Base-by-base conservation (phyloP, 257 asterid species). In the Dorcoceras hygrometricum region DNA sequence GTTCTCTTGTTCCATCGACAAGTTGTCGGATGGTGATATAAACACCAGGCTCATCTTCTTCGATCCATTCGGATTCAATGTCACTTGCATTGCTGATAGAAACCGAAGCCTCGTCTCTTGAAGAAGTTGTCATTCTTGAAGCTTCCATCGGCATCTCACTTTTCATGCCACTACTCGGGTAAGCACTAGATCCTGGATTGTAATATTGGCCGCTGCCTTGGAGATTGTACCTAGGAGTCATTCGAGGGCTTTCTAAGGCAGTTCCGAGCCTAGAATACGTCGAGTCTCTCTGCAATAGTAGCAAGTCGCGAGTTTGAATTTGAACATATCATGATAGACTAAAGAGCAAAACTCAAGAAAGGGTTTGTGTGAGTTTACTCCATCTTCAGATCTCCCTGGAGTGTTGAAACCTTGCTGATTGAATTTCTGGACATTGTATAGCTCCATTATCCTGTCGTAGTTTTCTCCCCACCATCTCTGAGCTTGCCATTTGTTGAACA, bases 401-500 rank as follows among this genome's bases (percentile, higher is more conserved):
- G 97, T 90, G 77, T 82, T 75, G 62, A 87, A 77, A 32, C 90
- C 95, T 78, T 90, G 97, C 77, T 75, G 85, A 23, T 90, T 90
- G 81, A 90, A 90, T 81, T 77, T 87, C 79, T 86, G 95, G 53
- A 90, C 96, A 63, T 90, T 90, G 76, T 90, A 87, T 1, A 90
- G 86, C 87, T 90, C 97, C 96, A 87, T 87, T 67, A 90, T 87
- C 61, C 91, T 76, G 63, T 90, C 97, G 57, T 81, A 90, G 36
- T 90, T 90, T 70, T 90, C 97, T 1, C 87, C 96, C 96, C 96
- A 87, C 97, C 95, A 87, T 68, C 91, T 78, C 67, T 90, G 97
- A 54, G 95, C 97, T 85, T 90, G 85, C 91, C 91, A 87, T 68
- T 86, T 90, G 80, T 84, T 73, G 69, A 87, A 90, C 90, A 86